Evolutionary conservation across 1,284 basidiomycete genomes (phyloP).

Genomic region (Boletellus deceptivus): DNA sequence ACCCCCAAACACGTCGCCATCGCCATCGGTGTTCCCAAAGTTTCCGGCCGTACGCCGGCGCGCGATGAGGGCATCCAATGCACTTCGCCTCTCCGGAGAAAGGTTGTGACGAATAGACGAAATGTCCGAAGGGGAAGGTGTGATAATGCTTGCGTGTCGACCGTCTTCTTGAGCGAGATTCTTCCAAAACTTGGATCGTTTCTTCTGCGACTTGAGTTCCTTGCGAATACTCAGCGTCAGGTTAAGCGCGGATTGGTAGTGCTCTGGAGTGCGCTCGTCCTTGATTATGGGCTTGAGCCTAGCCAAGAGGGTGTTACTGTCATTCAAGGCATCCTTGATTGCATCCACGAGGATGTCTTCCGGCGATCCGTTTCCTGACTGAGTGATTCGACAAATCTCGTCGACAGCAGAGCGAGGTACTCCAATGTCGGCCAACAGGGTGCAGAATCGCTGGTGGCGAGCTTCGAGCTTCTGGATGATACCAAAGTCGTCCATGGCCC

Average conservation of each 20-base stretch:
- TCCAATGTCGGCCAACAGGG: slow-evolving; percentile 33
- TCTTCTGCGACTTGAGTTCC: slow-evolving; percentile 42
- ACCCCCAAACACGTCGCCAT: slow-evolving; percentile 26
- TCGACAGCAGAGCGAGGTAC: slow-evolving; percentile 27
- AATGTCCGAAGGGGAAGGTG: slow-evolving; percentile 51
- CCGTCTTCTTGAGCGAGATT: slow-evolving; percentile 38
- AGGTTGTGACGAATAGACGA: slow-evolving; percentile 47
- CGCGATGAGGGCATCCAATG: slow-evolving; percentile 37
- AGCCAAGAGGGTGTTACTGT: slow-evolving; percentile 43
- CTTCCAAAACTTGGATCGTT: slow-evolving; percentile 50
- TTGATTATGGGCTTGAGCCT: slow-evolving; percentile 43
- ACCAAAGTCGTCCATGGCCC: slow-evolving; percentile 29
- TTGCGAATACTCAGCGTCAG: slow-evolving; percentile 45
- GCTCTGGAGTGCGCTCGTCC: slow-evolving; percentile 42
- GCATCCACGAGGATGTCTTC: slow-evolving; percentile 48
- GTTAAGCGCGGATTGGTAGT: slow-evolving; percentile 50
- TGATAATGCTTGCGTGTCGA: slow-evolving; percentile 36
- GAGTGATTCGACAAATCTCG: slow-evolving; percentile 21
- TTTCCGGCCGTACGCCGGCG: slow-evolving; percentile 20
- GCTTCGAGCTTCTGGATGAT: slow-evolving; percentile 30
- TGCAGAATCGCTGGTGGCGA: slow-evolving; percentile 28
- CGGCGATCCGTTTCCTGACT: slow-evolving; percentile 27
- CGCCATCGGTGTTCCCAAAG: slow-evolving; percentile 5
- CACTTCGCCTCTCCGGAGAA: slow-evolving; percentile 39
- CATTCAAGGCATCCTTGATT: slow-evolving; percentile 43